These are phyloP conservation scores for Panaeolus papilionaceus DNA, from an alignment of 768 basidiomycete genomes.

Conservation along the genomic window DNA sequence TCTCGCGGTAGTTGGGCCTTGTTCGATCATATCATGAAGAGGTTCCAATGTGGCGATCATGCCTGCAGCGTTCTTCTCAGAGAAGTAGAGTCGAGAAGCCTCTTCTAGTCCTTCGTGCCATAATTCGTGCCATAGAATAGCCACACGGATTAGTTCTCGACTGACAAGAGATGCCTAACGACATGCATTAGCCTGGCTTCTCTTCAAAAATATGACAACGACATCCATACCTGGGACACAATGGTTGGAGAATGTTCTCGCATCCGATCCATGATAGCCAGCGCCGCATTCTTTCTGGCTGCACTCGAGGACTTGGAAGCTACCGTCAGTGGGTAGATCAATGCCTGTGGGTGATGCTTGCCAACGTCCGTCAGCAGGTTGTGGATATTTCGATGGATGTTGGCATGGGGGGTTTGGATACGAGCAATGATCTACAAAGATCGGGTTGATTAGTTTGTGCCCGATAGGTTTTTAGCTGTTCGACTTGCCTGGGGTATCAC, in stretches of 20 bases:
- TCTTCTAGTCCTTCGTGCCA: slow-evolving; percentile 99
- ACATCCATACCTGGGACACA: slow-evolving; percentile 74
- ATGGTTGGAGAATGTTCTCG: slow-evolving; percentile 86
- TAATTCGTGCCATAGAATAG: slow-evolving; percentile 97
- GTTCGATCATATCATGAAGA: slow-evolving; percentile 88
- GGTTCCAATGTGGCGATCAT: slow-evolving; percentile 96
- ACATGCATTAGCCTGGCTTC: background rate
- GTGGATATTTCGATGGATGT: slow-evolving; percentile 89
- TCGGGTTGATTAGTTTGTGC: background rate
- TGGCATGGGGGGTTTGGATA: slow-evolving; percentile 91
- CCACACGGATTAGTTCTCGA: slow-evolving; percentile 94
- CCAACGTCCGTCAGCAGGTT: slow-evolving; percentile 91
- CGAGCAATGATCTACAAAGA: slow-evolving; percentile 88
- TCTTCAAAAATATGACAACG: background rate
- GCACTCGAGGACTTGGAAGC: slow-evolving; percentile 94
- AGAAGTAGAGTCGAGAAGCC: slow-evolving; percentile 95
- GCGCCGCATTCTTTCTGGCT: slow-evolving; percentile 81
- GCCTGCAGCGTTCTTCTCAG: slow-evolving; percentile 94
- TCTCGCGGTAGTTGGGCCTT: slow-evolving; percentile 94
- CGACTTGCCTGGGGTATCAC: slow-evolving; percentile 94
- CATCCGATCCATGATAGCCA: slow-evolving; percentile 91
- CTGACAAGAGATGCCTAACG: slow-evolving; percentile 83
- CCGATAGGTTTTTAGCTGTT: background rate
- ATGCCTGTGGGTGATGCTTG: slow-evolving; percentile 95
- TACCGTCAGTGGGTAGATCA: slow-evolving; percentile 95